Conservation (phyloP, 2,329 filamentous ascomycete species). For the Parafenestella ontariensis region DNA sequence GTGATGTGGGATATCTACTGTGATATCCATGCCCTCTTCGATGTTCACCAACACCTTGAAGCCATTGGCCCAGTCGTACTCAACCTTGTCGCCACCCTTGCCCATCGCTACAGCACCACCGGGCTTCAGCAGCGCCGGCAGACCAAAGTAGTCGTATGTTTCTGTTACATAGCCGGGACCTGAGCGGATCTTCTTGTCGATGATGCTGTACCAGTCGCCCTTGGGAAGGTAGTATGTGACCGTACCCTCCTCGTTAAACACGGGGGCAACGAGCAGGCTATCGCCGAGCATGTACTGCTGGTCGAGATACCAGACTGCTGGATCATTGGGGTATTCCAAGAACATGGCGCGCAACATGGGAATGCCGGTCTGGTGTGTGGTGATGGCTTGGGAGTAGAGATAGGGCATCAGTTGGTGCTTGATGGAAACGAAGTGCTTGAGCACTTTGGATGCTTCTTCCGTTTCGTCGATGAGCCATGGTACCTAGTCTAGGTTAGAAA, state of each 20-base stretch:
- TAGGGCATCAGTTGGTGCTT: conserved; percentile 13
- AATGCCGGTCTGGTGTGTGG: conserved; percentile 4
- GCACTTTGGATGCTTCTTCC: conserved; percentile 6
- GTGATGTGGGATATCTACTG: conserved; percentile 10
- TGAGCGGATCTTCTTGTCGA: conserved; percentile 13
- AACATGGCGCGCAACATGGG: conserved; percentile 10
- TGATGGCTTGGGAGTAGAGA: conserved; percentile 7
- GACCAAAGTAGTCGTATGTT: conserved; percentile 10
- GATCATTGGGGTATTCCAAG: conserved; percentile 7
- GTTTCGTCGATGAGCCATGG: conserved; percentile 18
- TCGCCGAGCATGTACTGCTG: conserved; percentile 11
- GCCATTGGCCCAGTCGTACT: conserved; percentile 12
- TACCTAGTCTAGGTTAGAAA: background rate
- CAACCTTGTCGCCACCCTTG: conserved; percentile 11
- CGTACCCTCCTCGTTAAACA: conserved; percentile 8
- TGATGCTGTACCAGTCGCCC: conserved; percentile 17
- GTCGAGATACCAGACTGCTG: conserved; percentile 8
- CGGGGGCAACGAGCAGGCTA: conserved; percentile 5
- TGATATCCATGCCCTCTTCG: conserved; percentile 12
- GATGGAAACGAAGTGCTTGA: conserved; percentile 7
- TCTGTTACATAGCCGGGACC: conserved; percentile 19
- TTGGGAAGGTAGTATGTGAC: conserved; percentile 14
- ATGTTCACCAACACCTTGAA: conserved; percentile 12
- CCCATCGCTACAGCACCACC: conserved; percentile 12
- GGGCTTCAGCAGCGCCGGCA: conserved; percentile 14